A percentile compares a stretch with the other conserved stretches of the same genome.
phyloP scores from a whole-genome alignment of 371 early-diverging fungal species.

The Mortierella sp. region DNA sequence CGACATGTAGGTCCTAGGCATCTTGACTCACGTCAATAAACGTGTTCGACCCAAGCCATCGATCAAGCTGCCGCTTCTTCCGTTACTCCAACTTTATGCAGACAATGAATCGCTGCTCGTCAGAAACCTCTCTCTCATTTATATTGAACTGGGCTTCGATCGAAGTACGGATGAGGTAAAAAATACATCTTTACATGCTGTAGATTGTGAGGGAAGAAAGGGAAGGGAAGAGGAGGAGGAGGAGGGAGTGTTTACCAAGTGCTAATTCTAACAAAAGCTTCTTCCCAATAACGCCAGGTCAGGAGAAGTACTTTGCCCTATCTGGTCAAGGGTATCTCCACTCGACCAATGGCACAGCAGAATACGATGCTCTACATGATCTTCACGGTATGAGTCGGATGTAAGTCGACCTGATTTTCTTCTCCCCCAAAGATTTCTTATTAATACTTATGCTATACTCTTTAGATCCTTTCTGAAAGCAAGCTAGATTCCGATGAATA shows the following conservation, averaged over 20 bases:
- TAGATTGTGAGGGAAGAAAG: no score
- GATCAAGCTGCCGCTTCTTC: constrained; percentile 71
- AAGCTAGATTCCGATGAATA: constrained; percentile 61
- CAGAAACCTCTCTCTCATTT: constrained; percentile 78
- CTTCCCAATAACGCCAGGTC: background rate
- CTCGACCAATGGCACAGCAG: constrained; percentile 66
- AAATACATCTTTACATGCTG: constrained; percentile 13
- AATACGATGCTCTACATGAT: constrained; percentile 70
- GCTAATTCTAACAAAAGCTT: background rate
- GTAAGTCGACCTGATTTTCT: no score
- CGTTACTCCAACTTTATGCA: constrained; percentile 64
- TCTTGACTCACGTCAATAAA: constrained; percentile 86
- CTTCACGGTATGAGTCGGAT: constrained; percentile 60
- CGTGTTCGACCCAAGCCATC: constrained; percentile 71
- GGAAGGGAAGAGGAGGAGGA: background rate
- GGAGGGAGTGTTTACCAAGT: constrained; percentile 54
- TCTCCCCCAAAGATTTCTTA: no score
- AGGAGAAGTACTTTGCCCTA: constrained; percentile 61
- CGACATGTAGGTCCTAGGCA: constrained; percentile 68
- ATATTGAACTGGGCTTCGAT: constrained; percentile 77
- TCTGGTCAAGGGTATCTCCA: constrained; percentile 67
- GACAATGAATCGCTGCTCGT: constrained; percentile 59
- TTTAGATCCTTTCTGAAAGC: constrained; percentile 64
- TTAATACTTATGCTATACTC: background rate
- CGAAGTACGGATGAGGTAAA: constrained; percentile 57